phyloP scores from a whole-genome alignment of 768 basidiomycete genomes.

The Leucosporidium creatinivorum region DNA sequence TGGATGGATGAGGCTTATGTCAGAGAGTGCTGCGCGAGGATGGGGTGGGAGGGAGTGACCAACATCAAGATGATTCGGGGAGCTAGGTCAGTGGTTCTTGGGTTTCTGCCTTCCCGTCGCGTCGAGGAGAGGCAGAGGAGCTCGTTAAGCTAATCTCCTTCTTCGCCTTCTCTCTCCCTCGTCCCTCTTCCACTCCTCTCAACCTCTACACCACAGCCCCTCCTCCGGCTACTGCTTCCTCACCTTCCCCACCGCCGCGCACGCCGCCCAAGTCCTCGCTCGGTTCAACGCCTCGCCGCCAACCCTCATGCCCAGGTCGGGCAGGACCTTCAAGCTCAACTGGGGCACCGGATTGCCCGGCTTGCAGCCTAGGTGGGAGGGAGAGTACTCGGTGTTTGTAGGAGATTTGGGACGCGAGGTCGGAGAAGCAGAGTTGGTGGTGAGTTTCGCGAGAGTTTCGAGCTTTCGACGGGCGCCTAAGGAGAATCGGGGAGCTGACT shows the following conservation, averaged over 20 bases:
- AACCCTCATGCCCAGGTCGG: slow-evolving; percentile 75
- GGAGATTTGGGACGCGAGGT: slow-evolving; percentile 89
- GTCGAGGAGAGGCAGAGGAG: too few species aligned
- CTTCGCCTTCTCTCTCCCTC: slow-evolving; percentile 14
- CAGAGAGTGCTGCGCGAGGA: slow-evolving; percentile 72
- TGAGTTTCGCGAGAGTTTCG: slow-evolving; percentile 49
- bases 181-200: slow-evolving; percentile 60
- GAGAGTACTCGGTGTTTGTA: slow-evolving; percentile 87
- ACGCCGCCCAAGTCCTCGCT: slow-evolving; percentile 62
- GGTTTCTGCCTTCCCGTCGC: neutral
- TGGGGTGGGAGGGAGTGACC: slow-evolving; percentile 63
- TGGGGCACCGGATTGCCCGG: slow-evolving; percentile 39
- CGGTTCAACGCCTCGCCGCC: slow-evolving; percentile 52
- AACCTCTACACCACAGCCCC: slow-evolving; percentile 23
- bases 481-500: neutral
- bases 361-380: slow-evolving; percentile 36
- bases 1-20: slow-evolving; percentile 98
- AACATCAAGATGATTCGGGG: slow-evolving; percentile 61
- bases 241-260: slow-evolving; percentile 65
- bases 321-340: slow-evolving; percentile 60
- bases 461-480: neutral
- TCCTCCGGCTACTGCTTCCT: slow-evolving; percentile 84
- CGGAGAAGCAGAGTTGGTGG: slow-evolving; percentile 90
- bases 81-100: slow-evolving; percentile 43
- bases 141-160: neutral